Evolutionary conservation across 2,329 filamentous ascomycete genomes (phyloP).

Genomic region (Periglandula ipomoeae): DNA sequence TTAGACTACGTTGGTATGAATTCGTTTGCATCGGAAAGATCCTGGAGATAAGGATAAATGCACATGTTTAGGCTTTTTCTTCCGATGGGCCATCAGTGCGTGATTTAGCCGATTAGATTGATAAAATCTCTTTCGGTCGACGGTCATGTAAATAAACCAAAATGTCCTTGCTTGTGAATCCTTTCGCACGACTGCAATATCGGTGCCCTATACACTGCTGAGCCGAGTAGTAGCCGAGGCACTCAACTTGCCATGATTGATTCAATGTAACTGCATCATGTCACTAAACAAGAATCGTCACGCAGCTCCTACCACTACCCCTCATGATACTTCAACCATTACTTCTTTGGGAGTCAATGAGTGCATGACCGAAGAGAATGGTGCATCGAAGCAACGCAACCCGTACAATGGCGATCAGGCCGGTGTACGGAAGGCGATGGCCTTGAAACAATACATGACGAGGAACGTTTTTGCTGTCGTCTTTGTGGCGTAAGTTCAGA

Average conservation of each 20-base stretch:
- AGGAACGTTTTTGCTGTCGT: conserved; percentile 16
- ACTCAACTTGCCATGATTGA: too few relatives aligned
- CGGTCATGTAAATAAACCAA: too few relatives aligned
- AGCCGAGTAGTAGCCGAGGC: too few relatives aligned
- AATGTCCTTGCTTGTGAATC: too few relatives aligned
- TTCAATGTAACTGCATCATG: background rate
- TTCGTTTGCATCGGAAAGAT: background rate
- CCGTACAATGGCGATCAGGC: background rate
- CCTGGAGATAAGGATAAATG: background rate
- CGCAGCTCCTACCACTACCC: background rate
- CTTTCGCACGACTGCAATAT: too few relatives aligned
- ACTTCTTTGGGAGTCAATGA: too few relatives aligned
- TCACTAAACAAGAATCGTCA: background rate
- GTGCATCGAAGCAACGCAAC: conserved; percentile 18
- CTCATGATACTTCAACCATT: too few relatives aligned
- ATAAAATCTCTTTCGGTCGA: background rate
- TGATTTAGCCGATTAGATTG: background rate
- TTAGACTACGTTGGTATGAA: background rate
- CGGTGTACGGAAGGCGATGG: conserved; percentile 9
- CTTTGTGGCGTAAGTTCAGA: conserved; percentile 12
- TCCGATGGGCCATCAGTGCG: background rate
- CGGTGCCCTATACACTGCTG: too few relatives aligned
- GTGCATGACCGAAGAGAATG: background rate
- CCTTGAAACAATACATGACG: conserved; percentile 17
- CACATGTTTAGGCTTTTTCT: background rate